phyloP scores from a whole-genome alignment of 2,329 filamentous ascomycete species.

The Septoria linicola region DNA sequence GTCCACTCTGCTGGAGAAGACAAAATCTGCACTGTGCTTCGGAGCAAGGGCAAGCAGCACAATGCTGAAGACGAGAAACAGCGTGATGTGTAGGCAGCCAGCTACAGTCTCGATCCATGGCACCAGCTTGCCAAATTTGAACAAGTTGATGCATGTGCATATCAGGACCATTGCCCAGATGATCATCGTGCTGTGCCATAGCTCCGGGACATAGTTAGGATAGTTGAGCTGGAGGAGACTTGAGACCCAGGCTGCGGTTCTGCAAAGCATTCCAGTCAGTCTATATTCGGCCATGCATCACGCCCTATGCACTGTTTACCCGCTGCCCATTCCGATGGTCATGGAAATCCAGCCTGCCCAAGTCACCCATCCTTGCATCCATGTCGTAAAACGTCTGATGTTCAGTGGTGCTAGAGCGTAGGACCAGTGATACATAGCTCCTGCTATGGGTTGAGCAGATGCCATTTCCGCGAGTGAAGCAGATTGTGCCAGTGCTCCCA shows the following conservation, averaged over 20 bases:
- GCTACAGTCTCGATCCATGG: constrained; percentile 28
- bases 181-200: constrained; percentile 44
- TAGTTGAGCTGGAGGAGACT: constrained; percentile 37
- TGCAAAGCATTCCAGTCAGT: too few relatives aligned
- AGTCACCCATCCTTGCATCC: constrained; percentile 43
- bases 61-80: constrained; percentile 29
- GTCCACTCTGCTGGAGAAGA: constrained; percentile 24
- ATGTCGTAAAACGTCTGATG: constrained; percentile 29
- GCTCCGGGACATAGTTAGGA: constrained; percentile 36
- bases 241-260: constrained; percentile 40
- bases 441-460: constrained; percentile 32
- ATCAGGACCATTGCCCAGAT: constrained; percentile 41
- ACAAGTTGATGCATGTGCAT: constrained; percentile 39
- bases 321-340: constrained; percentile 32
- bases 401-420: constrained; percentile 25
- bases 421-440: constrained; percentile 33
- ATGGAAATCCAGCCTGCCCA: constrained; percentile 43
- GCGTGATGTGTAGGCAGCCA: constrained; percentile 27
- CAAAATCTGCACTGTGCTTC: constrained; percentile 24
- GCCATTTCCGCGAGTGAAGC: constrained; percentile 32
- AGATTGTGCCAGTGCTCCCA: constrained; percentile 28
- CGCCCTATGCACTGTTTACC: too few relatives aligned
- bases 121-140: constrained; percentile 34
- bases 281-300: too few relatives aligned
- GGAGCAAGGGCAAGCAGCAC: constrained; percentile 26